phyloP scores from a whole-genome alignment of 2,329 filamentous ascomycete genomes.

The Neofusicoccum kwambonambiense region DNA sequence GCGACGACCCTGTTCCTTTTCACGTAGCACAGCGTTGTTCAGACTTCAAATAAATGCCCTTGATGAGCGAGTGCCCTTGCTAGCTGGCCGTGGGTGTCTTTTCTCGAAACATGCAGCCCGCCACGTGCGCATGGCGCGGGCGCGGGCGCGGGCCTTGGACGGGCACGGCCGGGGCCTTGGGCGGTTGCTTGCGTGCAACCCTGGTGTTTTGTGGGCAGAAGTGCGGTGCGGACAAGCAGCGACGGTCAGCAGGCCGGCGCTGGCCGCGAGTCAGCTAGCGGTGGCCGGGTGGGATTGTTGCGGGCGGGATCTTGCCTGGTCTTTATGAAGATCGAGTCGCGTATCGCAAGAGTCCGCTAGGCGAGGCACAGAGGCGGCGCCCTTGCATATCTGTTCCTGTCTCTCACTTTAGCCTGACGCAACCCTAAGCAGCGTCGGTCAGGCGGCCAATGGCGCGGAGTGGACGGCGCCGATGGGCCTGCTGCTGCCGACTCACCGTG shows the following conservation, averaged over 20 bases:
- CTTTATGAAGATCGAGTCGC: slow-evolving; percentile 13
- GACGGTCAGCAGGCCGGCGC: not conserved
- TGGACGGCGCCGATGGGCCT: not conserved
- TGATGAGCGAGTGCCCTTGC: slow-evolving; percentile 12
- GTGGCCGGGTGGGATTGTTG: not conserved
- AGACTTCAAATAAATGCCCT: slow-evolving; percentile 17
- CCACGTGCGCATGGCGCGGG: not conserved
- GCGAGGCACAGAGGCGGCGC: slow-evolving; percentile 9
- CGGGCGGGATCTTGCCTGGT: not conserved
- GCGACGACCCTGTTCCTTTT: not conserved
- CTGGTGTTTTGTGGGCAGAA: not conserved
- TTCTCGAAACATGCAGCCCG: slow-evolving; percentile 8
- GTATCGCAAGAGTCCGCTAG: slow-evolving; percentile 9
- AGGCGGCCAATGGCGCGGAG: slow-evolving; percentile 5
- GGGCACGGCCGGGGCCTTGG: not conserved
- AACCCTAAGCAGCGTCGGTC: not conserved
- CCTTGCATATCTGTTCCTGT: slow-evolving; percentile 18
- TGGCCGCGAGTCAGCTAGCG: not conserved
- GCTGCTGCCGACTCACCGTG: not conserved
- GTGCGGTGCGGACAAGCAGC: slow-evolving; percentile 4
- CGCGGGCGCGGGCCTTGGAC: not conserved
- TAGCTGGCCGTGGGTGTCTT: not conserved
- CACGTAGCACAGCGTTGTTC: slow-evolving; percentile 19
- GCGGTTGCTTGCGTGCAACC: not conserved
- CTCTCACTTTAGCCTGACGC: not conserved